Percentiles rank a stretch among this genome's conserved stretches.
Conservation (phyloP, 192 early-diverging fungal genomes). For the Rhizoclosmatium globosum region DNA sequence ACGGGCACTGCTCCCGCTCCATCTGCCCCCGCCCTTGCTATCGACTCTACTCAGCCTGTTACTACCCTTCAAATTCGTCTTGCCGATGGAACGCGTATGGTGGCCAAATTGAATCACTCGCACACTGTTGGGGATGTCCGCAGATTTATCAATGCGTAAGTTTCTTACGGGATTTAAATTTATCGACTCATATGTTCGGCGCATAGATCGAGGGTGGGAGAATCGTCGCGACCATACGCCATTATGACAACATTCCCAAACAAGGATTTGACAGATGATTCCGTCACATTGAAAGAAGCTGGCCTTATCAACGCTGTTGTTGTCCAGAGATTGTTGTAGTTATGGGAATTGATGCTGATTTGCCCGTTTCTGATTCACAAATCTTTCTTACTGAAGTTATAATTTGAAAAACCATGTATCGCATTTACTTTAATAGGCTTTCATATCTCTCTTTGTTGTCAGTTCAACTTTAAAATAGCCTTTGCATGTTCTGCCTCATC, state of each 20-base stretch:
- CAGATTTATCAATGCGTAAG: constrained; percentile 74
- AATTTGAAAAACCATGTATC: too few relatives aligned
- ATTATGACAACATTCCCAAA: constrained; percentile 89
- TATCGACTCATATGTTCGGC: neutral
- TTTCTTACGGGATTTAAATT: constrained; percentile 5
- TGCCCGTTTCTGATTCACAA: too few relatives aligned
- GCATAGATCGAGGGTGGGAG: constrained; percentile 66
- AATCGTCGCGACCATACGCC: constrained; percentile 69
- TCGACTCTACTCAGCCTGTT: constrained; percentile 79
- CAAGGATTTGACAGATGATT: constrained; percentile 77
- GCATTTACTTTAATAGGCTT: too few relatives aligned
- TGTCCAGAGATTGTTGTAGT: constrained; percentile 60
- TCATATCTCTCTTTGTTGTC: too few relatives aligned
- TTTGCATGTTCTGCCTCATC: neutral
- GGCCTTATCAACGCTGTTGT: constrained; percentile 89
- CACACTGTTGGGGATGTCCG: constrained; percentile 90
- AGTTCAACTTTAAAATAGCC: too few relatives aligned
- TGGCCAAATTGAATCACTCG: constrained; percentile 90
- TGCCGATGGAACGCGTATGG: constrained; percentile 86
- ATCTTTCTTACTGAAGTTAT: too few relatives aligned
- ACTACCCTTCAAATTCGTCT: constrained; percentile 93
- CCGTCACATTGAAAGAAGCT: constrained; percentile 77
- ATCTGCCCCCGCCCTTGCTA: constrained; percentile 45
- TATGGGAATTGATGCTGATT: neutral
- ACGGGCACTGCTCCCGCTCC: constrained; percentile 35